Evolutionary conservation across 306 rosid species (phyloP).

Genomic region (Cyclanthera cordifolia): DNA sequence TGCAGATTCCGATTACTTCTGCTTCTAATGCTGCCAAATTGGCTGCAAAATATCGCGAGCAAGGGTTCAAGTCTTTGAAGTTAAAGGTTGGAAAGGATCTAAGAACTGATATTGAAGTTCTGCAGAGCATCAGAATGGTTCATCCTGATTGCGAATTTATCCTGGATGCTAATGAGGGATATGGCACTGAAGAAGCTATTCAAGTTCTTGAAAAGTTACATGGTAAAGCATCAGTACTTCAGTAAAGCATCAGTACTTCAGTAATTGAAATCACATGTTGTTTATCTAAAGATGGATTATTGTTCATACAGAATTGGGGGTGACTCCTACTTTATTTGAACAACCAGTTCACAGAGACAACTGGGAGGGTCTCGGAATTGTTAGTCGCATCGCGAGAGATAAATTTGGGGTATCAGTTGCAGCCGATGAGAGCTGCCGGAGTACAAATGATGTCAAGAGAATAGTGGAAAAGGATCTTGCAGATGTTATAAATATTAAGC

Average conservation of each 20-base stretch:
- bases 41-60: slow-evolving; percentile 59
- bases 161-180: slow-evolving; percentile 94
- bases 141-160: slow-evolving; percentile 71
- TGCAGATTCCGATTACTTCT: slow-evolving; percentile 82
- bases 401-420: slow-evolving; percentile 76
- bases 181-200: slow-evolving; percentile 63
- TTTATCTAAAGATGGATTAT: neutral
- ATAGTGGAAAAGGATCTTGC: slow-evolving; percentile 56
- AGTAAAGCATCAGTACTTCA: neutral
- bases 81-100: slow-evolving; percentile 85
- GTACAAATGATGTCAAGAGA: slow-evolving; percentile 50
- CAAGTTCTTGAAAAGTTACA: slow-evolving; percentile 73
- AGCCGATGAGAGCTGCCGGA: slow-evolving; percentile 89
- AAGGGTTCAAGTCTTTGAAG: slow-evolving; percentile 76
- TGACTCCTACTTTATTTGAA: slow-evolving; percentile 73
- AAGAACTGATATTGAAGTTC: slow-evolving; percentile 68
- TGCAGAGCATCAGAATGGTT: slow-evolving; percentile 59
- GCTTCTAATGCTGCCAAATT: slow-evolving; percentile 65
- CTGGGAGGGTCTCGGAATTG: slow-evolving; percentile 93
- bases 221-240: slow-evolving; percentile 30
- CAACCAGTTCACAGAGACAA: slow-evolving; percentile 95
- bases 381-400: slow-evolving; percentile 44
- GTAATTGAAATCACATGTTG: neutral
- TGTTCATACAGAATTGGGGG: slow-evolving; percentile 56
- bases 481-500: slow-evolving; percentile 80